Base-by-base conservation (phyloP, 805 yeast species). In the Candida sphagnicola region DNA sequence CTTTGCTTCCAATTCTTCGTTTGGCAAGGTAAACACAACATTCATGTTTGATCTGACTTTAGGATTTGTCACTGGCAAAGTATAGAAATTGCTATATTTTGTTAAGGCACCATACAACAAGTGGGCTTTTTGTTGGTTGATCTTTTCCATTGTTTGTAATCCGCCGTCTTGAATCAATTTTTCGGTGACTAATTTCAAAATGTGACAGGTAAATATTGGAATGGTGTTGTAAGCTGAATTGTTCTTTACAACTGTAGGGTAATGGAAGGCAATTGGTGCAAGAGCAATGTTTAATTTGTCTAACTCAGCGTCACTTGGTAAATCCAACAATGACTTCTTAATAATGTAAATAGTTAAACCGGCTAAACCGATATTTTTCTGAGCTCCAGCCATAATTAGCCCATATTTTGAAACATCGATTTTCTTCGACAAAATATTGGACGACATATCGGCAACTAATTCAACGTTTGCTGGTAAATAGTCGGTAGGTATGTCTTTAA, bases 361-460 rank as follows among this genome's bases (percentile, higher is more conserved):
- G 8, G 99, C 97, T 56, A 93, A 70, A 39, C 99, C 99, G 56
- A 93, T 88, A 61, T 93, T 93, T 66, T 93, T 93, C 67, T 93
- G 99, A 18, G 98, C 99, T 46, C 99, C 99, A 14, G 96, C 99
- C 78, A 90, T 81, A 45, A 93, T 82, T 18, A 89, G 68, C 37
- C 96, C 98, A 56, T 78, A 91, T 61, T 86, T 82, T 40, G 85
- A 68, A 30, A 93, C 83, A 53, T 91, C 96, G 35, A 93, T 61
- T 47, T 75, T 67, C 49, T 85, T 82, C 16, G 96, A 86, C 48
- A 93, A 70, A 56, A 93, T 83, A 62, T 91, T 88, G 33, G 97
- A 90, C 2, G 97, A 90, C 82, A 91, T 80, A 60, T 93, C 99
- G 18, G 95, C 91, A 12, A 89, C 96, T 43, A 91, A 64, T 60